Conservation (phyloP, 306 rosid species). For the Fragaria ananassa region DNA sequence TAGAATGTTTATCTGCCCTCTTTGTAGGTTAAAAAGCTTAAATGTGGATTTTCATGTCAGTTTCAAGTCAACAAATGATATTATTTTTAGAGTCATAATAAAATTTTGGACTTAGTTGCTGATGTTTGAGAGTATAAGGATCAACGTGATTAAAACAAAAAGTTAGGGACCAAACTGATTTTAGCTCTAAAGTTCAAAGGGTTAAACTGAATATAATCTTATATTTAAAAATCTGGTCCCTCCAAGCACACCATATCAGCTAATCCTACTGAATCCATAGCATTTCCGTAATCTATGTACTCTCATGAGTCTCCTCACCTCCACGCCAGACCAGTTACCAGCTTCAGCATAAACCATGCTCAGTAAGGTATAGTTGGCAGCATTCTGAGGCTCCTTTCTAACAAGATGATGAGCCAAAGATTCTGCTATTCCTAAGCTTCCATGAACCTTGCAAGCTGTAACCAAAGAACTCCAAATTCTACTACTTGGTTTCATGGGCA, state of each 20-base stretch:
- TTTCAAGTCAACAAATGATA: too few relatives aligned
- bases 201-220: too few relatives aligned
- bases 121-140: too few relatives aligned
- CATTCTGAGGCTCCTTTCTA: conserved; percentile 51
- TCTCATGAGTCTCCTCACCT: conserved; percentile 44
- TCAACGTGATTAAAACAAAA: too few relatives aligned
- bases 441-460: conserved; percentile 59
- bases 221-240: not conserved
- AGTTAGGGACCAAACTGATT: too few relatives aligned
- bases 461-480: conserved; percentile 62
- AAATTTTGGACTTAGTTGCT: too few relatives aligned
- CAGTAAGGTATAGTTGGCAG: conserved; percentile 49
- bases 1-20: too few relatives aligned
- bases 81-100: too few relatives aligned
- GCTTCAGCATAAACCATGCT: conserved; percentile 54
- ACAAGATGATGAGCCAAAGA: conserved; percentile 45
- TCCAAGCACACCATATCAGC: not conserved
- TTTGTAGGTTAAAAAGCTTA: too few relatives aligned
- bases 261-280: conserved; percentile 55
- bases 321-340: conserved; percentile 53
- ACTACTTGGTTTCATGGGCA: conserved; percentile 58
- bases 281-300: conserved; percentile 41
- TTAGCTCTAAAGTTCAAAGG: too few relatives aligned
- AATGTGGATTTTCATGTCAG: too few relatives aligned
- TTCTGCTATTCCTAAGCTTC: conserved; percentile 52